A percentile compares a stretch with the other conserved stretches of the same genome.
Conservation (phyloP, 2,329 filamentous ascomycete species). For the Helminthosporium solani region DNA sequence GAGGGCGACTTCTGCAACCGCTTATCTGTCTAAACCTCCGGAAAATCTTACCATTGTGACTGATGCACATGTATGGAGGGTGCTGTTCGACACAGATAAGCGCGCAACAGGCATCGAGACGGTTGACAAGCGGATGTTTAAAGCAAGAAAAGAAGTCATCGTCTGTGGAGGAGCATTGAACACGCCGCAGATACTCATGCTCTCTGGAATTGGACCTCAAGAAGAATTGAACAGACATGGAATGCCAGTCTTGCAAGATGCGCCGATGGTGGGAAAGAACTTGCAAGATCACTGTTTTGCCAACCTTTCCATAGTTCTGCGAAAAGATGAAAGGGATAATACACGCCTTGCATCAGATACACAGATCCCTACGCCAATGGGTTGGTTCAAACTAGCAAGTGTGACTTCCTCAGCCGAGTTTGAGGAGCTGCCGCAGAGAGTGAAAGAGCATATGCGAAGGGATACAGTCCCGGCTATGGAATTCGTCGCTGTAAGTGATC, state of each 20-base stretch:
- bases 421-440: too few species aligned
- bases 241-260: conserved; percentile 21
- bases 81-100: conserved; percentile 13
- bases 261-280: conserved; percentile 19
- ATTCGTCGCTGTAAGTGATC: too few species aligned
- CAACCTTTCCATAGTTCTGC: too few species aligned
- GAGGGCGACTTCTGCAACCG: too few species aligned
- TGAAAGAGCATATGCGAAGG: too few species aligned
- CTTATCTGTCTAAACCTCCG: conserved; percentile 4
- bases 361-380: too few species aligned
- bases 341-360: too few species aligned
- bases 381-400: too few species aligned
- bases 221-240: conserved; percentile 22
- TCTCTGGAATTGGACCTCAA: conserved; percentile 41
- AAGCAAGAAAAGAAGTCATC: conserved; percentile 30
- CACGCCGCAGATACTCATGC: conserved; percentile 41
- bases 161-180: conserved; percentile 38
- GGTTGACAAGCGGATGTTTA: neutral
- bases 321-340: too few species aligned
- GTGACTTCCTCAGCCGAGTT: too few species aligned
- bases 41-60: conserved; percentile 47
- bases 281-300: too few species aligned
- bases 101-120: neutral
- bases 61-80: conserved; percentile 63
- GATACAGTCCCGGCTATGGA: too few species aligned